A percentile compares a stretch with the other conserved stretches of the same genome.
Evolutionary conservation across 2,329 filamentous ascomycete genomes (phyloP).

Genomic region (Colletotrichum incanum): DNA sequence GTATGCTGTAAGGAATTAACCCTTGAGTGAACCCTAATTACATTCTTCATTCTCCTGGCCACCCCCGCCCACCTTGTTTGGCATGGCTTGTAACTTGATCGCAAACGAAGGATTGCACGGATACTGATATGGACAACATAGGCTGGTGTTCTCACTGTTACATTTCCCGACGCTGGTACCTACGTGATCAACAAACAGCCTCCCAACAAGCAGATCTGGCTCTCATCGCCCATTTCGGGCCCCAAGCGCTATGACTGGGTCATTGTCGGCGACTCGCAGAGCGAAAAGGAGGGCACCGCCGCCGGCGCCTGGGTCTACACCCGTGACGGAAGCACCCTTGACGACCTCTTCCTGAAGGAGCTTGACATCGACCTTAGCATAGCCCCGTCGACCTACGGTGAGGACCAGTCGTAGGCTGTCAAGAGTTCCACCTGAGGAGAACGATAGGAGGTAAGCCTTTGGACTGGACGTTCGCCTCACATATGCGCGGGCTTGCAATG

Average conservation of each 20-base stretch:
- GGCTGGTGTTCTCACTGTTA: slow-evolving; percentile 89
- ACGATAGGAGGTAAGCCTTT: neutral
- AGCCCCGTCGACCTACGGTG: slow-evolving; percentile 45
- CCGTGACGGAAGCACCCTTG: slow-evolving; percentile 84
- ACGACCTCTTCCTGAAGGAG: slow-evolving; percentile 81
- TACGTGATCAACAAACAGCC: slow-evolving; percentile 99
- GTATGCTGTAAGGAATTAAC: slow-evolving; percentile 77
- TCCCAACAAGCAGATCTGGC: slow-evolving; percentile 97
- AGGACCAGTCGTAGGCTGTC: slow-evolving; percentile 37
- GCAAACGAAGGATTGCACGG: slow-evolving; percentile 35
- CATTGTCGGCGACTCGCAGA: slow-evolving; percentile 78
- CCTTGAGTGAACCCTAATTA: neutral
- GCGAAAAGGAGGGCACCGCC: slow-evolving; percentile 84
- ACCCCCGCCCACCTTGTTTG: neutral
- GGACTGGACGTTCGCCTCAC: too few relatives aligned
- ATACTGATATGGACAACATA: slow-evolving; percentile 54
- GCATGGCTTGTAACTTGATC: slow-evolving; percentile 15
- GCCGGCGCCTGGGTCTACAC: slow-evolving; percentile 89
- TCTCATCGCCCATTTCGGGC: slow-evolving; percentile 90
- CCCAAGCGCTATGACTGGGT: slow-evolving; percentile 97
- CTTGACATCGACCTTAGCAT: slow-evolving; percentile 75
- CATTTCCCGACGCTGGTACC: slow-evolving; percentile 78
- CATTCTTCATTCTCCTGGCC: neutral
- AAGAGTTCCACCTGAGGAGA: neutral
- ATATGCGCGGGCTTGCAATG: neutral